These are phyloP conservation scores for Evansstolkia leycettana DNA, from an alignment of 495 filamentous ascomycete species.

Conservation along the genomic window DNA sequence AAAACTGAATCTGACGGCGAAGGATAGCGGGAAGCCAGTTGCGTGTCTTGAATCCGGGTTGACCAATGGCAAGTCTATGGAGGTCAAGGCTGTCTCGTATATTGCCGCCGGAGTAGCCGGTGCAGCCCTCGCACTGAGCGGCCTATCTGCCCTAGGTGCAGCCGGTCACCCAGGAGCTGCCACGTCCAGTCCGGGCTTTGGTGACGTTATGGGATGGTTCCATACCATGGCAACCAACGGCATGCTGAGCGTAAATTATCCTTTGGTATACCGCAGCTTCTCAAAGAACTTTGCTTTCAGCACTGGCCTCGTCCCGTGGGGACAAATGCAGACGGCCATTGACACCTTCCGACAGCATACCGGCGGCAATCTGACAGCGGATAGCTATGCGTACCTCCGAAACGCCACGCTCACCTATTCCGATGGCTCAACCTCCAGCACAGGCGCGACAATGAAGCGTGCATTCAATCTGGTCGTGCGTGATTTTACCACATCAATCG, in stretches of 20 bases:
- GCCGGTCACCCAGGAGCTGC: conserved; percentile 51
- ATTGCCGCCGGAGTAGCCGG: conserved; percentile 80
- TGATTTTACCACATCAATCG: conserved; percentile 34
- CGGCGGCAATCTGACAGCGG: conserved; percentile 72
- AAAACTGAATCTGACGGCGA: conserved; percentile 58
- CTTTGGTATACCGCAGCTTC: conserved; percentile 76
- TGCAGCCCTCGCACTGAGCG: conserved; percentile 64
- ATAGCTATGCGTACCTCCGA: conserved; percentile 62
- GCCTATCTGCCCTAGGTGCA: conserved; percentile 56
- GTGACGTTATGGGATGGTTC: conserved; percentile 80
- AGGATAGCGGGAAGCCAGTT: conserved; percentile 45
- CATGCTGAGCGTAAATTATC: conserved; percentile 86
- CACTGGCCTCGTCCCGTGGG: conserved; percentile 75
- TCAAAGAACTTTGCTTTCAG: conserved; percentile 90
- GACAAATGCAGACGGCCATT: conserved; percentile 64
- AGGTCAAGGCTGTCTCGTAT: conserved; percentile 67
- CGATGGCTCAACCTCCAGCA: conserved; percentile 31
- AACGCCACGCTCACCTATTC: conserved; percentile 60
- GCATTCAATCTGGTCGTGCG: conserved; percentile 38
- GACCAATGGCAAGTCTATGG: conserved; percentile 73
- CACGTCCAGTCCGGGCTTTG: conserved; percentile 70
- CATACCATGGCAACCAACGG: conserved; percentile 90
- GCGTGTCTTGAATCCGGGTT: conserved; percentile 78
- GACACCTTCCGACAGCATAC: conserved; percentile 71
- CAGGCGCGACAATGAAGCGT: conserved; percentile 39